Evolutionary conservation across 805 yeast genomes (phyloP), one percentile per base, ranked within the genome.

Genomic region (Ogataea siamensis): DNA sequence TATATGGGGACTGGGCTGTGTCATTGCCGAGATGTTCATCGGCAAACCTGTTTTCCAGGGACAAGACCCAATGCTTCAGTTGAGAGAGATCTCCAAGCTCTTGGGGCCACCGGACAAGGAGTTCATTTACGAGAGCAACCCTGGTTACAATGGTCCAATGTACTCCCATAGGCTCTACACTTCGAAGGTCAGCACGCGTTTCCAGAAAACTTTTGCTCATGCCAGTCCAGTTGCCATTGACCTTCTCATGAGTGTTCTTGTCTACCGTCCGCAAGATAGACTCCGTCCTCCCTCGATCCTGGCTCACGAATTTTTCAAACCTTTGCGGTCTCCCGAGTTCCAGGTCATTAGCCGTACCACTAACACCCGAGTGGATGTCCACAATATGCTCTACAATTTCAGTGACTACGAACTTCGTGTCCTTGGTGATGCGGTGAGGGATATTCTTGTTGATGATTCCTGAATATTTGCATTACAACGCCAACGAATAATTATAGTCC

Each of bases 1-100:
- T 62, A 83, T 89, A 54, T 93, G 99, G 99, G 96, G 97, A 12
- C 69, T 91, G 43, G 99, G 98, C 1, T 91, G 99, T 67, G 96
- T 93, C 23, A 67, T 93, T 43, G 96, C 97, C 10, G 99, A 93
- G 64, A 81, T 93, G 86, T 72, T 83, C 40, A 73, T 88, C 46
- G 97, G 97, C 11, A 81, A 78, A 57, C 95, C 98, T 1, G 78
- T 93, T n/a, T 93, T 93, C 67, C 96, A 89, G 63, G 98, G 99
- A 31, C 86, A 80, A 51, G 83, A 85, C 44, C 95, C 96, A 35
- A 75, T 82, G 57, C 73, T 87, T 46, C 99, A 93, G 63, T 70
- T 93, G 46, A 81, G 91, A 49, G 95, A 91, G 57, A 88, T 93
- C 45, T 81, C 95, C 25, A 88, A 91, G 62, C 66, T 88, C 30